Evolutionary conservation across 106 monocot species (phyloP), one percentile per base, ranked within the genome.

Genomic region (Ottelia alismoides): DNA sequence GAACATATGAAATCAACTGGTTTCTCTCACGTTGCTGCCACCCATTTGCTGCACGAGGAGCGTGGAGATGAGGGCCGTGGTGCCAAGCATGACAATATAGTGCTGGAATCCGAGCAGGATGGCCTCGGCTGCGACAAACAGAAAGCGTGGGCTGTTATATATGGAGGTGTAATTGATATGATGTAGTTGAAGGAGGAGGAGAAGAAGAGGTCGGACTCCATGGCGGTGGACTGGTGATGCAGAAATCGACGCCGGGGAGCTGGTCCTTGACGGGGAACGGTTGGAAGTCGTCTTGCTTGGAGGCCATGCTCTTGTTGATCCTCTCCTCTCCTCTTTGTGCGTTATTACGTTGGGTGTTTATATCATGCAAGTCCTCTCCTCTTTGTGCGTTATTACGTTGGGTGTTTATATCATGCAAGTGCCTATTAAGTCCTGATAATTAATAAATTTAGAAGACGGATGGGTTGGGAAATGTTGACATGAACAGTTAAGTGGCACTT

Each of bases 1-100:
- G 40, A 7, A 43, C 40, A 43, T 6, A 43, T 43, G 6, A 43
- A 43, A 7, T 7, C 16, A 43, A 16, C 10, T 61, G 56, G 16
- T 7, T 43, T 16, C 10, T 25, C 77, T 64, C 52, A 98, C 96
- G 52, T 70, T 10, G 26, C 85, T 77, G 28, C 89, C 89, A n/a
- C 89, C 96, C 79, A 98, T 98, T 28, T 64, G 72, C 9, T 76
- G 89, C 20, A 98, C 96, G 22, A 98, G 66, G 21, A 98, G 43
- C 47, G 74, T 68, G 19, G 96, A 70, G 27, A 98, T 72, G 60
- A 85, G 35, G 21, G 85, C 79, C 0, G 73, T 75, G 46, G 82
- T 84, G 14, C 96, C 96, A 6, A 98, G 72, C 82, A 82, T 85
- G 30, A 85, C 76, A 26, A 98, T 27, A 60, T 82, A 98, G 65